phyloP scores from a whole-genome alignment of 1,139 yeast species.

The Hanseniaspora uvarum region DNA sequence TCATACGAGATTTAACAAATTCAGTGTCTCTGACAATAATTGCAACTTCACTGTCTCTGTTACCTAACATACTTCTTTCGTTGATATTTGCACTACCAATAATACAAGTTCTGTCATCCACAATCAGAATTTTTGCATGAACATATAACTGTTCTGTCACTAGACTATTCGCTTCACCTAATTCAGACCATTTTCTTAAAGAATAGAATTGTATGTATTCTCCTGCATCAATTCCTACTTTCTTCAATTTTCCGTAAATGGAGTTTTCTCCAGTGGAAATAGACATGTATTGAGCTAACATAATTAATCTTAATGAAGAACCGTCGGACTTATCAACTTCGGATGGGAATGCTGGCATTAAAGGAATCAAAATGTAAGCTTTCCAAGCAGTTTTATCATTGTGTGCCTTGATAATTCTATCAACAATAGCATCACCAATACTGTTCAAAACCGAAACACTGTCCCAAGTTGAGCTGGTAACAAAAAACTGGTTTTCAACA shows the following conservation, averaged over 20 bases:
- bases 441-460: slow-evolving; percentile 78
- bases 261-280: slow-evolving; percentile 88
- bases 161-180: slow-evolving; percentile 63
- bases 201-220: slow-evolving; percentile 89
- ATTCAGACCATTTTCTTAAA: slow-evolving; percentile 87
- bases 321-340: slow-evolving; percentile 92
- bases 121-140: slow-evolving; percentile 85
- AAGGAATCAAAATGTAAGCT: slow-evolving; percentile 81
- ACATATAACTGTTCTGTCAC: slow-evolving; percentile 88
- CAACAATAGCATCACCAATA: slow-evolving; percentile 94
- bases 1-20: slow-evolving; percentile 64
- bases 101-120: slow-evolving; percentile 86
- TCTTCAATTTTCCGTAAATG: slow-evolving; percentile 69
- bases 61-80: slow-evolving; percentile 90
- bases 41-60: slow-evolving; percentile 89
- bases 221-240: slow-evolving; percentile 75
- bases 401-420: slow-evolving; percentile 81
- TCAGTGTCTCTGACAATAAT: slow-evolving; percentile 77
- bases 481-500: slow-evolving; percentile 88
- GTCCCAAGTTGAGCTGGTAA: slow-evolving; percentile 78
- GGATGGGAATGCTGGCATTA: slow-evolving; percentile 96
- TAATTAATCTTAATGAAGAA: slow-evolving; percentile 82
- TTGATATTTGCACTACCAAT: slow-evolving; percentile 96
- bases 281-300: slow-evolving; percentile 93
- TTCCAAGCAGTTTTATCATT: slow-evolving; percentile 72